A percentile compares a stretch with the other conserved stretches of the same genome.
Evolutionary conservation across 148 eudicot species (phyloP).

Genomic region (Amaranthus hypochondriacus): DNA sequence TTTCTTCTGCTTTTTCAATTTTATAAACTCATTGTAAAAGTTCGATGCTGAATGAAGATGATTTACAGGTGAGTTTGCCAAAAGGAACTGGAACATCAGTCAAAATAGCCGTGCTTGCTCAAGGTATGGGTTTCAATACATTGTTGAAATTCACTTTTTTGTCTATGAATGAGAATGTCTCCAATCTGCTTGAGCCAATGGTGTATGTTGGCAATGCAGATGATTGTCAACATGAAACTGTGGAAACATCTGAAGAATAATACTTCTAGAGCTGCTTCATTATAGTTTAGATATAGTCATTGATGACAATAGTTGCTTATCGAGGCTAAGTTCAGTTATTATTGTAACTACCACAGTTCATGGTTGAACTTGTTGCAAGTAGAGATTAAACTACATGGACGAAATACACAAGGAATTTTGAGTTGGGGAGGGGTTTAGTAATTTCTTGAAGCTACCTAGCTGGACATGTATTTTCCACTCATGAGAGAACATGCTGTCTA

Average conservation of each 20-base stretch:
- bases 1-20: not conserved
- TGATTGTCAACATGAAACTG: not conserved
- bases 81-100: conserved; percentile 87
- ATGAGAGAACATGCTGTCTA: not conserved
- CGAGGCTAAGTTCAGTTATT: not conserved
- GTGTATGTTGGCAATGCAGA: not conserved
- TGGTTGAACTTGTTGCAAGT: not conserved
- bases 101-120: conserved; percentile 92
- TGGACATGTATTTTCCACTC: not conserved
- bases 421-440: not conserved
- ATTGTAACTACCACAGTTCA: not conserved
- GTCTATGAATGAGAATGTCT: not conserved
- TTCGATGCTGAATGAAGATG: conserved; percentile 6
- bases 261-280: not conserved
- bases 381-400: not conserved
- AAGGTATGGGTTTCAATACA: conserved; percentile 46
- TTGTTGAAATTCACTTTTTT: conserved; percentile 10
- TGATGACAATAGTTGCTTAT: not conserved
- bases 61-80: conserved; percentile 77
- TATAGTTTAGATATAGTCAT: not conserved
- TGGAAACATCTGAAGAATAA: not conserved
- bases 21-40: not conserved
- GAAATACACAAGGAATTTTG: not conserved
- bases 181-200: not conserved
- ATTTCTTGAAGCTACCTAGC: not conserved